These are phyloP conservation scores for Suhomyces ambrosiae DNA, from an alignment of 1,139 yeast genomes.

Conservation along the genomic window DNA sequence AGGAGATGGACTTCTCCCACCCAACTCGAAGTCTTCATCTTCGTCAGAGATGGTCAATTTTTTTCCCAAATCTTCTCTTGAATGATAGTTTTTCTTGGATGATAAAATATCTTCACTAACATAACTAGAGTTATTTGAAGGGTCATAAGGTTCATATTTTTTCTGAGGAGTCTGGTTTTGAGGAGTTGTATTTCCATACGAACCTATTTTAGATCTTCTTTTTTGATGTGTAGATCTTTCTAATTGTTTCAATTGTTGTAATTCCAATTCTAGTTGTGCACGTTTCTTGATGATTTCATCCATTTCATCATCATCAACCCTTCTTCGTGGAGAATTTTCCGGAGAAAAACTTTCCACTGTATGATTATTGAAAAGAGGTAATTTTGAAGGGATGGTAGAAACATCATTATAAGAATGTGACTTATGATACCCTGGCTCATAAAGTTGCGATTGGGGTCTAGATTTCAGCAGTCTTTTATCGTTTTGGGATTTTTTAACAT, in stretches of 20 bases:
- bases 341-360: constrained; percentile 33
- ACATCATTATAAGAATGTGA: constrained; percentile 21
- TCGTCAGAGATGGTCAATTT: constrained; percentile 35
- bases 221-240: constrained; percentile 32
- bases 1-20: constrained; percentile 8
- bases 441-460: constrained; percentile 24
- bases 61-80: constrained; percentile 43
- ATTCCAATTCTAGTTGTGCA: constrained; percentile 44
- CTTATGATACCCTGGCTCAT: constrained; percentile 13
- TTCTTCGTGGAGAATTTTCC: constrained; percentile 24
- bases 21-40: constrained; percentile 21
- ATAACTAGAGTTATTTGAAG: constrained; percentile 30
- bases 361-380: constrained; percentile 24
- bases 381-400: constrained; percentile 11
- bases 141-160: constrained; percentile 15
- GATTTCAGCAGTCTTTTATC: constrained; percentile 8
- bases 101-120: constrained; percentile 41
- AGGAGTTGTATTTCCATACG: not conserved
- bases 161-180: constrained; percentile 4
- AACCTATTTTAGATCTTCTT: constrained; percentile 14
- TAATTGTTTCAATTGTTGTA: constrained; percentile 40
- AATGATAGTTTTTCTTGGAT: constrained; percentile 33
- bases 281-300: constrained; percentile 38
- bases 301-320: constrained; percentile 21
- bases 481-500: constrained; percentile 25